Percentiles rank a stretch among this genome's conserved stretches.
Conservation (phyloP, 1,139 yeast species). For the Kurtzmaniella quercitrusa region DNA sequence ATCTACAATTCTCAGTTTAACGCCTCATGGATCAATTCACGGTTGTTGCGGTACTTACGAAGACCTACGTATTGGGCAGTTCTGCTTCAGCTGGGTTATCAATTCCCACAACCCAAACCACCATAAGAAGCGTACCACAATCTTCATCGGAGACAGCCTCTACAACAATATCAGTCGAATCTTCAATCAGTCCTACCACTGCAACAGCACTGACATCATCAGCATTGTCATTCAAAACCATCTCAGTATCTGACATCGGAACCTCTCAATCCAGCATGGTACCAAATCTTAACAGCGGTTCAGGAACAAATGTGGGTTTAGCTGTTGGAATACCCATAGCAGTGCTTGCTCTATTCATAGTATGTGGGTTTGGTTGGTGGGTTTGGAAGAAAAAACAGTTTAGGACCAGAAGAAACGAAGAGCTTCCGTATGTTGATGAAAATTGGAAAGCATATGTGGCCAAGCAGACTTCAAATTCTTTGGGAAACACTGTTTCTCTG, state of each 20-base stretch:
- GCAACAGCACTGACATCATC: not conserved
- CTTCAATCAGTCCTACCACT: too few species aligned
- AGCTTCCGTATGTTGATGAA: slow-evolving; percentile 9
- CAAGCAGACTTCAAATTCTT: not conserved
- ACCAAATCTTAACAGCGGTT: not conserved
- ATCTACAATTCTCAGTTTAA: too few species aligned
- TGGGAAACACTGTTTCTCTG: slow-evolving; percentile 3
- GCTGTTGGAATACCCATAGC: slow-evolving; percentile 45
- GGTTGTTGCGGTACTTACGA: slow-evolving; percentile 1
- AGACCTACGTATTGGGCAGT: slow-evolving; percentile 1
- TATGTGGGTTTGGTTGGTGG: slow-evolving; percentile 21
- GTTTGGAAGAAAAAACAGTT: slow-evolving; percentile 17
- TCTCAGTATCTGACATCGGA: not conserved
- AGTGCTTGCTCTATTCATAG: slow-evolving; percentile 22
- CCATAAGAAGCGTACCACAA: slow-evolving; percentile 4
- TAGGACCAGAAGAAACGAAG: slow-evolving; percentile 8
- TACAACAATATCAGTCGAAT: too few species aligned
- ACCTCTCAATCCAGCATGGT: not conserved
- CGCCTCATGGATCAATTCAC: slow-evolving; percentile 3
- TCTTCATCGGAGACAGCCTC: too few species aligned
- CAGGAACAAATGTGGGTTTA: slow-evolving; percentile 28
- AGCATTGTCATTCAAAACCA: not conserved
- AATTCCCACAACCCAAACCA: slow-evolving; percentile 7
- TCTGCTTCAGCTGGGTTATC: too few species aligned
- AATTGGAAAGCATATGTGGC: not conserved